Conservation (phyloP, 257 asterid species). For the Scutellaria baicalensis region DNA sequence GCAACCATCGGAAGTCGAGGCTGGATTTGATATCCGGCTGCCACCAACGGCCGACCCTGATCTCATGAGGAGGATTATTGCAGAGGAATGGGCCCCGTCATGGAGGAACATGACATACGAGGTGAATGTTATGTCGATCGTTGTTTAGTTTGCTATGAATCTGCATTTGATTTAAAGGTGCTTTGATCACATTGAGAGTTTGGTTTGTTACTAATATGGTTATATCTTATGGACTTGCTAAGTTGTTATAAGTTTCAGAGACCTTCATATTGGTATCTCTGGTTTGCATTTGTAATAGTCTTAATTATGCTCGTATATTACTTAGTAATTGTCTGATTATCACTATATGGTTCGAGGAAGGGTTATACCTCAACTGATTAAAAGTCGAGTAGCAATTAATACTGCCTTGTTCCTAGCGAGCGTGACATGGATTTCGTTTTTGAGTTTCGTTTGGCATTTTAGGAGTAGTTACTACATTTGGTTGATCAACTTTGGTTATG, state of each 20-base stretch:
- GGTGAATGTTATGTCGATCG: conserved; percentile 30
- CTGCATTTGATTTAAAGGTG: not conserved
- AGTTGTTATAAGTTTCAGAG: too few relatives aligned
- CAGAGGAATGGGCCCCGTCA: conserved; percentile 91
- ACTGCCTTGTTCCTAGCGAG: too few relatives aligned
- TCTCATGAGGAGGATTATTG: conserved; percentile 56
- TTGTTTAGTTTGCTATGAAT: not conserved
- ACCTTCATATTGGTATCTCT: too few relatives aligned
- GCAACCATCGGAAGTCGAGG: conserved; percentile 97
- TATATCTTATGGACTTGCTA: not conserved
- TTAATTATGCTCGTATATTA: too few relatives aligned
- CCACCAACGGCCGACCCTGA: conserved; percentile 79
- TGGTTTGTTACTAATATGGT: not conserved
- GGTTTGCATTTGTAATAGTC: too few relatives aligned
- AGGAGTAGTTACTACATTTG: not conserved
- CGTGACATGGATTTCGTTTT: not conserved
- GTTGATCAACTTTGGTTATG: conserved; percentile 2
- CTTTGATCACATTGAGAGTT: not conserved
- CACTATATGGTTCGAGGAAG: too few relatives aligned
- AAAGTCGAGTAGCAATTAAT: too few relatives aligned
- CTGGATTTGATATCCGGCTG: conserved; percentile 81
- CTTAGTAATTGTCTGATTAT: too few relatives aligned
- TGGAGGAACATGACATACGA: conserved; percentile 81
- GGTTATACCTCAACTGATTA: too few relatives aligned
- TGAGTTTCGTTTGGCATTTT: not conserved